Evolutionary conservation across 352 stramenopile genomes (phyloP), one percentile per base, ranked within the genome.

Genomic region (Pelagophyceae sp.): DNA sequence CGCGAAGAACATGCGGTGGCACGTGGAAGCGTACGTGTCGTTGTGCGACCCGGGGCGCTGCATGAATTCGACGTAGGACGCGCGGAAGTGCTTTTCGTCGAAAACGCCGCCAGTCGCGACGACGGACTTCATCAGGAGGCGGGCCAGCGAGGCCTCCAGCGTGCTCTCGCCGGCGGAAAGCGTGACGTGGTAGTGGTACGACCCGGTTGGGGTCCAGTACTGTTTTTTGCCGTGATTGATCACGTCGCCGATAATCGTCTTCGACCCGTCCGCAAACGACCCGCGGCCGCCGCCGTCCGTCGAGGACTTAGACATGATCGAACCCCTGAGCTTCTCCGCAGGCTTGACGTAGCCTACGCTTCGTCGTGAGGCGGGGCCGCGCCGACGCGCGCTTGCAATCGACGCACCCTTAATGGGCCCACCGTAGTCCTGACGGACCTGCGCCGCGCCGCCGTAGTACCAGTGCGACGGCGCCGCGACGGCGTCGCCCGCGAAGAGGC

Each of bases 1-100:
- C 1, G 85, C 83, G 80, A 93, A 93, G 84, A 93, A 93, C 87
- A 93, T 92, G 23, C 89, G 82, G 80, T 93, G 89, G 77, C 86
- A 91, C 20, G 89, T 92, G 2, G 80, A 87, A 0, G 87, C 89
- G 79, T 93, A 93, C 0, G 88, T 89, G 82, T 93, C 89, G 79
- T 91, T 90, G 78, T 93, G 89, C 35, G 79, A 85, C 51, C 81
- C 84, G n/a, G 87, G 81, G 25, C 83, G 91, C 23, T 78, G 89
- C 89, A 93, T 92, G 75, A 92, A 92, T 25, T 82, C 54, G 23
- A 91, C 79, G 77, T 93, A 93, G 11, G 83, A 80, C 29, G 90
- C 35, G 35, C 87, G 82, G 77, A 90, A 90, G 40, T 83, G 77
- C 19, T 83, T 71, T 37, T 80, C 67, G 29, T 86, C 84, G n/a